Percentiles rank a stretch among this genome's conserved stretches.
Conservation (phyloP, 2,329 filamentous ascomycete species). For the Fusarium poae region DNA sequence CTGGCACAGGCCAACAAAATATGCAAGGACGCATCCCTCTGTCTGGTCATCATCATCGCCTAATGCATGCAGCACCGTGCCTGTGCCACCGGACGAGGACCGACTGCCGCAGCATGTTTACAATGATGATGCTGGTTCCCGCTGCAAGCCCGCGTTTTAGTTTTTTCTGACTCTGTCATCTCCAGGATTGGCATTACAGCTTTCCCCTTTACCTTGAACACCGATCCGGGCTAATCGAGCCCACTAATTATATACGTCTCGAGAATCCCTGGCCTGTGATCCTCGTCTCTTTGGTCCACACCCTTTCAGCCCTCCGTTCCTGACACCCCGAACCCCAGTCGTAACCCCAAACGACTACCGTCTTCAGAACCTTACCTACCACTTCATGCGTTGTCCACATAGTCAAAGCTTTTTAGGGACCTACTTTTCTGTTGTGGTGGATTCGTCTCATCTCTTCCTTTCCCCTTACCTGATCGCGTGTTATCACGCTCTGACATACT, state of each 20-base stretch:
- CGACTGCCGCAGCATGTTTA: conserved; percentile 33
- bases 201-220: conserved; percentile 27
- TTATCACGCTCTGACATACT: conserved; percentile 33
- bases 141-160: conserved; percentile 42
- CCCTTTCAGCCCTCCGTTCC: conserved; percentile 47
- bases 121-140: conserved; percentile 47
- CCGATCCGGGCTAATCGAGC: conserved; percentile 14
- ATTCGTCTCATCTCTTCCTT: conserved; percentile 50
- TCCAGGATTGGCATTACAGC: conserved; percentile 21
- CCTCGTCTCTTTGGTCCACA: conserved; percentile 43
- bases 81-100: conserved; percentile 41
- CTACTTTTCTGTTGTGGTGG: conserved; percentile 45
- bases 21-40: conserved; percentile 28
- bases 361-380: conserved; percentile 48
- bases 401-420: conserved; percentile 45
- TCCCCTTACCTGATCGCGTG: conserved; percentile 38
- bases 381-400: conserved; percentile 48
- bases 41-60: conserved; percentile 30
- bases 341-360: conserved; percentile 49
- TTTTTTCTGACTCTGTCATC: conserved; percentile 18
- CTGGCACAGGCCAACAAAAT: conserved; percentile 26
- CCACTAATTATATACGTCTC: conserved; percentile 26
- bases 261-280: conserved; percentile 38
- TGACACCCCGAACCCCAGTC: conserved; percentile 43
- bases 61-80: conserved; percentile 42